Evolutionary conservation across 371 early-diverging fungal species (phyloP), one percentile per base, ranked within the genome.

Genomic region (Mucor lusitanicus): DNA sequence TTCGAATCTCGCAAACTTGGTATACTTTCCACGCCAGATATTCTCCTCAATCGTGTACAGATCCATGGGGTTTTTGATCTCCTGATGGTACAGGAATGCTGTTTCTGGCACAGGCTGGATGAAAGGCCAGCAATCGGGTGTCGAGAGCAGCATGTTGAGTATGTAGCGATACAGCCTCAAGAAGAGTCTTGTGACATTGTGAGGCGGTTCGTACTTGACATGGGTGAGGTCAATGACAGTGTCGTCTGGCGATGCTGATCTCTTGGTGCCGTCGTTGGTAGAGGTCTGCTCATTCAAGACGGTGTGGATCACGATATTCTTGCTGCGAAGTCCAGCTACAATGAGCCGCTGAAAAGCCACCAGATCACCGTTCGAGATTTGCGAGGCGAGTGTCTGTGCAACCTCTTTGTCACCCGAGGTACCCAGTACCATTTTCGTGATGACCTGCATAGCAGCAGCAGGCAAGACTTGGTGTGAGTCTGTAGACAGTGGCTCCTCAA

Each of bases 351-450:
- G 79, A 3, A 79, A 55, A 5, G 82, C 82, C 27, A 75, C 82
- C 1, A 82, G 63, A 63, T 82, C 82, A 11, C 82, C 82, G 39
- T 82, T 82, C 5, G 77, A 82, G 15, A 82, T 82, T 58, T 82
- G 82, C 0, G 82, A 82, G 7, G 75, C 77, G 3, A 76, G 65
- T 8, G 82, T 82, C 44, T 77, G 77, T 3, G 77, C 70, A 1
- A 79, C 82, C 6, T 82, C 82, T 40, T 78, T 81, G 50, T 81
- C 81, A n/a, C 81, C 81, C 13, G 81, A 81, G 7, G 81, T 81
- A 1, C 81, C 81, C 27, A 81, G 44, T 11, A 81, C 78, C 81
- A 81, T 81, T 21, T 76, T 71, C 1, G 81, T 81, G 27, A 81
- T 76, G 12, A 81, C 48, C 37, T 78, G 78, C 81, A 81, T 81